Evolutionary conservation across 495 filamentous ascomycete species (phyloP).

Genomic region (Rhypophila decipiens): DNA sequence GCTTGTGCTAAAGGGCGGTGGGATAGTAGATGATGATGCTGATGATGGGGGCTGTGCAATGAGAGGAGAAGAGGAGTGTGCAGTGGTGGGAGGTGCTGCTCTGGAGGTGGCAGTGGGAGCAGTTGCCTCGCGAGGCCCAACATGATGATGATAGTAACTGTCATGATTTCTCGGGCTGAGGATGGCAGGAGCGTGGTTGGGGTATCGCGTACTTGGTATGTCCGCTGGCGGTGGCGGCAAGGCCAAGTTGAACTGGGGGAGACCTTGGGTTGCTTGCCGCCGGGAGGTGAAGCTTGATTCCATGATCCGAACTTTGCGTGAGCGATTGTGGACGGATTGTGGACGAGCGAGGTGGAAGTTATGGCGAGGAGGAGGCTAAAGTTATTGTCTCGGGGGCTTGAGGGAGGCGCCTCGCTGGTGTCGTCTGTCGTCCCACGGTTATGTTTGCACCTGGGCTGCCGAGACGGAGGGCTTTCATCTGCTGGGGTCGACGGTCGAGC

Average conservation of each 20-base stretch:
- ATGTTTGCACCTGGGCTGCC: not conserved
- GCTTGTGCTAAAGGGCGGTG: no score
- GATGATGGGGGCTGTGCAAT: constrained; percentile 45
- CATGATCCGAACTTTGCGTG: not conserved
- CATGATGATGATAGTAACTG: constrained; percentile 1
- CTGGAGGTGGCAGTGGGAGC: constrained; percentile 2
- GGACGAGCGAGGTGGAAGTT: not conserved
- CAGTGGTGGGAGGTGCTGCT: constrained; percentile 5
- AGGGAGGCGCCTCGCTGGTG: not conserved
- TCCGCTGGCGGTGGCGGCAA: constrained; percentile 52
- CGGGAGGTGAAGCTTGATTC: constrained; percentile 20
- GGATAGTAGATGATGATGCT: no score
- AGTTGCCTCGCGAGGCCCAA: no score
- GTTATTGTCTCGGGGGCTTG: not conserved
- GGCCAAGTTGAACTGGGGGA: constrained; percentile 50
- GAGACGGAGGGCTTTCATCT: not conserved
- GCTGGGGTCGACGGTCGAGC: not conserved
- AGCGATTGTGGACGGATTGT: no score
- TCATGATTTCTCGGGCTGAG: constrained; percentile 10
- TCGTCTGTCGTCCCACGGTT: not conserved
- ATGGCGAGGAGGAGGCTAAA: not conserved
- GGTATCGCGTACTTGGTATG: constrained; percentile 37
- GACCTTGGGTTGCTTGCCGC: constrained; percentile 52
- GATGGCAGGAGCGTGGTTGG: constrained; percentile 14
- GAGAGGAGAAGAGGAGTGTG: constrained; percentile 38